Percentiles rank a stretch among this genome's conserved stretches.
phyloP scores from a whole-genome alignment of 441 rosid species.

The Francoa sonchifolia region DNA sequence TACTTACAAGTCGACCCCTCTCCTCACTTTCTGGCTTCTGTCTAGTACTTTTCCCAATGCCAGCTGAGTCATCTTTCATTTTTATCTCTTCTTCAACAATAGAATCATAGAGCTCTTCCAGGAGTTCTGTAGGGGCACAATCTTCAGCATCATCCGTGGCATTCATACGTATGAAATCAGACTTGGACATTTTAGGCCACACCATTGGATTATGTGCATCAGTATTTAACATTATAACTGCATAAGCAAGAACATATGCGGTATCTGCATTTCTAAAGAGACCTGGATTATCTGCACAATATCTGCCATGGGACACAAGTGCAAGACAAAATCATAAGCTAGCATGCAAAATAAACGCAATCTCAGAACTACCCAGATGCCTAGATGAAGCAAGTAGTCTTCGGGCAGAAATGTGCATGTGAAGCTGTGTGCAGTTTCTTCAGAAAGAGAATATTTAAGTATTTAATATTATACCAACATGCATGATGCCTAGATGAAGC shows the following conservation, averaged over 20 bases:
- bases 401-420: no score
- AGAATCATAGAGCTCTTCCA: conserved; percentile 94
- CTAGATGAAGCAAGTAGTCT: no score
- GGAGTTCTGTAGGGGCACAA: conserved; percentile 75
- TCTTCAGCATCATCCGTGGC: conserved; percentile 71
- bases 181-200: conserved; percentile 98
- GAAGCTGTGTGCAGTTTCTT: no score
- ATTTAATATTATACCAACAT: no score
- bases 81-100: conserved; percentile 93
- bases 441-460: no score
- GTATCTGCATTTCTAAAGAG: conserved; percentile 97
- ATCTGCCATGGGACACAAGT: conserved; percentile 45
- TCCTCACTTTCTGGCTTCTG: conserved; percentile 87
- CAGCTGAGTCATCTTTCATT: conserved; percentile 72
- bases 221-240: conserved; percentile 95
- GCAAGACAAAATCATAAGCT: conserved; percentile 9
- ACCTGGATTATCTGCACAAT: conserved; percentile 93
- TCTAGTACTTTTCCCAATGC: conserved; percentile 42
- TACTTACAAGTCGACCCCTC: conserved; percentile 75
- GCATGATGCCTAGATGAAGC: no score
- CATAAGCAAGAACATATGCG: conserved; percentile 99
- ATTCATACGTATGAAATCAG: conserved; percentile 87
- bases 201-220: conserved; percentile 98
- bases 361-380: conserved; percentile 42
- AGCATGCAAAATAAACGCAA: conserved; percentile 3